A percentile compares a stretch with the other conserved stretches of the same genome.
Evolutionary conservation across 1,139 yeast species (phyloP).

Genomic region (Pichia terricola): DNA sequence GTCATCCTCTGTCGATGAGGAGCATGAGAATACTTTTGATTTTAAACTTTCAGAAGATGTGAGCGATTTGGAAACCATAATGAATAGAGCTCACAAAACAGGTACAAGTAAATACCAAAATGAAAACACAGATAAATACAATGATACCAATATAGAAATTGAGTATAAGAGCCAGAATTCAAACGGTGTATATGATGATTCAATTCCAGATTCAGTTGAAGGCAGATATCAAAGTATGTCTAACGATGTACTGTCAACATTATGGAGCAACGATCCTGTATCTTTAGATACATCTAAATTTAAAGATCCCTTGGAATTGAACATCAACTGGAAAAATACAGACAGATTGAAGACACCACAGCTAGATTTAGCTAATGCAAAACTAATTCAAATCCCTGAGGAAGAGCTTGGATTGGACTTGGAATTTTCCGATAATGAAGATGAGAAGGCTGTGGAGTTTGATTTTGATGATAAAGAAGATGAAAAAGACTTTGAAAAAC

Average conservation of each 20-base stretch:
- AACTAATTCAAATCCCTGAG: not conserved
- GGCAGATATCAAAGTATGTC: conserved; percentile 10
- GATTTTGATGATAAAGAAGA: not conserved
- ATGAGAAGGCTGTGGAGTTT: not conserved
- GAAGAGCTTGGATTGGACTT: conserved; percentile 17
- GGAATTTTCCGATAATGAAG: conserved; percentile 14
- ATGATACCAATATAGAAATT: conserved; percentile 32
- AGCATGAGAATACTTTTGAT: conserved; percentile 12
- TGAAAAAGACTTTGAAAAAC: not conserved
- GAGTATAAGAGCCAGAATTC: conserved; percentile 26
- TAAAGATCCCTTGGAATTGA: conserved; percentile 17
- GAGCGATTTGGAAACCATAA: conserved; percentile 8
- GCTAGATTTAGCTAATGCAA: not conserved
- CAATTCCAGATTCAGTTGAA: conserved; percentile 8
- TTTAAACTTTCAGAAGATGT: conserved; percentile 2
- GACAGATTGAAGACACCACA: not conserved
- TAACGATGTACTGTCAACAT: conserved; percentile 11
- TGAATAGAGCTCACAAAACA: not conserved
- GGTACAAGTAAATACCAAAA: not conserved
- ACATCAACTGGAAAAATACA: conserved; percentile 7
- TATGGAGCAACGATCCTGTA: conserved; percentile 11
- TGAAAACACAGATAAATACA: not conserved
- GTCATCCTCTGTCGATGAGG: conserved; percentile 10
- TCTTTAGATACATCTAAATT: conserved; percentile 7
- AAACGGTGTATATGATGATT: conserved; percentile 8